Percentiles rank a stretch among this genome's conserved stretches.
Evolutionary conservation across 805 yeast genomes (phyloP).

Genomic region (Teunomyces gatunensis): DNA sequence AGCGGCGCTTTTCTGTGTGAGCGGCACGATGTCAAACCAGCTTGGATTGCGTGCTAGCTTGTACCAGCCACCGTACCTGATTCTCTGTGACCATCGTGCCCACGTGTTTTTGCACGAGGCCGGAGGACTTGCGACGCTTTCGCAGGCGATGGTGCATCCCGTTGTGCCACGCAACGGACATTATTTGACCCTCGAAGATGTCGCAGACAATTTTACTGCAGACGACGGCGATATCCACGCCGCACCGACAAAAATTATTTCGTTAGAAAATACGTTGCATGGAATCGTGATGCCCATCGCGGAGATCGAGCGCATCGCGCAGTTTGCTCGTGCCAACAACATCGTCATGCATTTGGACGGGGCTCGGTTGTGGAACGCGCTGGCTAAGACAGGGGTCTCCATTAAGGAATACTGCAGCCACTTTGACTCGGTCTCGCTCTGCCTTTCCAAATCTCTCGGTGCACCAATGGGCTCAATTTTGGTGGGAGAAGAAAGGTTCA

Average conservation of each 20-base stretch:
- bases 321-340: slow-evolving; percentile 31
- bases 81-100: slow-evolving; percentile 81
- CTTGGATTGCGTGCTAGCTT: slow-evolving; percentile 75
- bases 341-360: slow-evolving; percentile 43
- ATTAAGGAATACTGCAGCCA: slow-evolving; percentile 67
- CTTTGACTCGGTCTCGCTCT: slow-evolving; percentile 87
- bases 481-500: slow-evolving; percentile 61
- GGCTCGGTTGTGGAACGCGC: slow-evolving; percentile 83
- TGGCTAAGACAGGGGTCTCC: slow-evolving; percentile 66
- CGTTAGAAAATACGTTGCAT: slow-evolving; percentile 43
- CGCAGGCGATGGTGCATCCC: slow-evolving; percentile 89
- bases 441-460: slow-evolving; percentile 86
- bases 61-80: slow-evolving; percentile 76
- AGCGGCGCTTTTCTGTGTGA: slow-evolving; percentile 77
- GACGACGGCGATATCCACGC: slow-evolving; percentile 46
- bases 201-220: slow-evolving; percentile 55
- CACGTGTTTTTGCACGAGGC: slow-evolving; percentile 86
- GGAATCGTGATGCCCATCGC: slow-evolving; percentile 41
- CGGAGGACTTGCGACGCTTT: slow-evolving; percentile 84
- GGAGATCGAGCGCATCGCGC: slow-evolving; percentile 35
- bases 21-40: slow-evolving; percentile 91
- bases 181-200: slow-evolving; percentile 78
- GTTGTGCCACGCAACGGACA: slow-evolving; percentile 77
- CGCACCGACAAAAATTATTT: slow-evolving; percentile 44
- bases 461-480: slow-evolving; percentile 91